Evolutionary conservation across 2,329 filamentous ascomycete species (phyloP).

Genomic region (Colletotrichum sp.): DNA sequence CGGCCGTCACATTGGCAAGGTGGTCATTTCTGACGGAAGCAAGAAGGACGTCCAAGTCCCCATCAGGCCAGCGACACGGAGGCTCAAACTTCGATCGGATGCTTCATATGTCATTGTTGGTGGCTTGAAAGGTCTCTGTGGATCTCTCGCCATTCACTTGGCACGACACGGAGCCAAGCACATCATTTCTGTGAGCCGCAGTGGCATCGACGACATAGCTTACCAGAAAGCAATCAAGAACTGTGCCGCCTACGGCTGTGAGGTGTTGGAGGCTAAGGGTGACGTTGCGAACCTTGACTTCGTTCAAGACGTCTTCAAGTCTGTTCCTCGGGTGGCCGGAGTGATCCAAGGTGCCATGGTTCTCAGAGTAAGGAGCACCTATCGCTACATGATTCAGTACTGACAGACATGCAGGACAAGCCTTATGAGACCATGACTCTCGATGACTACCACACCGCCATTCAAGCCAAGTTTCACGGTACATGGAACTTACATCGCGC

Average conservation of each 20-base stretch:
- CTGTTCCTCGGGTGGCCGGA: conserved; percentile 19
- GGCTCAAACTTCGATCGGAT: conserved; percentile 22
- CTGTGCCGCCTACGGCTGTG: conserved; percentile 20
- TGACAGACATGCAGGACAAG: conserved; percentile 18
- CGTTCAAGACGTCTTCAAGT: conserved; percentile 28
- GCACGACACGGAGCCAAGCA: conserved; percentile 36
- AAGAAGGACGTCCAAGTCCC: neutral
- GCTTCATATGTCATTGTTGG: conserved; percentile 41
- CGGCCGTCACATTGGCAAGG: conserved; percentile 49
- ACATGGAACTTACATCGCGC: conserved; percentile 44
- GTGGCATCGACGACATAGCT: conserved; percentile 30
- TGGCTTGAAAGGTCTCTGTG: conserved; percentile 40
- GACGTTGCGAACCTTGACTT: conserved; percentile 22
- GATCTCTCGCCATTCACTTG: conserved; percentile 36
- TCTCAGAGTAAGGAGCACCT: conserved; percentile 17
- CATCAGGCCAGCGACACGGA: neutral
- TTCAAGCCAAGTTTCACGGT: conserved; percentile 38
- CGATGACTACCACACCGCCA: conserved; percentile 31
- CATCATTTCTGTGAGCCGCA: conserved; percentile 32
- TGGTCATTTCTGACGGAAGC: conserved; percentile 36
- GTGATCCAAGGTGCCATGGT: conserved; percentile 37
- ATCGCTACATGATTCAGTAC: neutral
- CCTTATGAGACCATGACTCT: conserved; percentile 32
- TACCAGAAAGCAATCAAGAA: conserved; percentile 26
- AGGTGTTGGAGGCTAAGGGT: conserved; percentile 11